Percentiles rank a stretch among this genome's conserved stretches.
Conservation (phyloP, 495 filamentous ascomycete genomes). For the Beverwykella pulmonaria region DNA sequence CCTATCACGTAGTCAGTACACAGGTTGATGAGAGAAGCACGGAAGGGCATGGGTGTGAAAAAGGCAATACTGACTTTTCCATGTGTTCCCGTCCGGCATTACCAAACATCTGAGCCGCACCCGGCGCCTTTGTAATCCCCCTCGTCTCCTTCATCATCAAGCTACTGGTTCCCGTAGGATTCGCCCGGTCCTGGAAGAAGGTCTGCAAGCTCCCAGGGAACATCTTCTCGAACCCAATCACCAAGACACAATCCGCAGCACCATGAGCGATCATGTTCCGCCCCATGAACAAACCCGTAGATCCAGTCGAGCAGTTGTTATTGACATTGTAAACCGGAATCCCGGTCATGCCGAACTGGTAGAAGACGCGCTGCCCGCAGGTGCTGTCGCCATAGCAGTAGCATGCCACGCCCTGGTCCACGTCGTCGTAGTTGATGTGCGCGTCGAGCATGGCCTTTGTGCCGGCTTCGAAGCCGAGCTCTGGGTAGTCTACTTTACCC, state of each 20-base stretch:
- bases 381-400: slow-evolving; percentile 97
- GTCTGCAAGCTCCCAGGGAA: slow-evolving; percentile 79
- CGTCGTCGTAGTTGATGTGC: slow-evolving; percentile 93
- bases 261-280: slow-evolving; percentile 78
- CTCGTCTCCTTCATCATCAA: slow-evolving; percentile 82
- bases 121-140: slow-evolving; percentile 77
- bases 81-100: slow-evolving; percentile 96
- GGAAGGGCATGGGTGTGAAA: not conserved
- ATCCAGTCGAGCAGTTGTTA: slow-evolving; percentile 97
- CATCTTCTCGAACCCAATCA: slow-evolving; percentile 99
- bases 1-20: slow-evolving; percentile 47
- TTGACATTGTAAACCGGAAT: slow-evolving; percentile 98
- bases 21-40: not conserved
- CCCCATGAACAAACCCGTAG: slow-evolving; percentile 83
- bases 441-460: slow-evolving; percentile 96
- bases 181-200: slow-evolving; percentile 77
- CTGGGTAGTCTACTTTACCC: slow-evolving; percentile 84
- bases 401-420: slow-evolving; percentile 94
- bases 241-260: slow-evolving; percentile 80
- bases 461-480: slow-evolving; percentile 92
- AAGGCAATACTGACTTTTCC: slow-evolving; percentile 83
- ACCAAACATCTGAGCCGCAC: slow-evolving; percentile 91
- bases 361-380: slow-evolving; percentile 95
- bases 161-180: slow-evolving; percentile 69
- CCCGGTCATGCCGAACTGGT: slow-evolving; percentile 95